A percentile compares a stretch with the other conserved stretches of the same genome.
phyloP scores from a whole-genome alignment of 345 rosid species.

The Fremontodendron californicum region DNA sequence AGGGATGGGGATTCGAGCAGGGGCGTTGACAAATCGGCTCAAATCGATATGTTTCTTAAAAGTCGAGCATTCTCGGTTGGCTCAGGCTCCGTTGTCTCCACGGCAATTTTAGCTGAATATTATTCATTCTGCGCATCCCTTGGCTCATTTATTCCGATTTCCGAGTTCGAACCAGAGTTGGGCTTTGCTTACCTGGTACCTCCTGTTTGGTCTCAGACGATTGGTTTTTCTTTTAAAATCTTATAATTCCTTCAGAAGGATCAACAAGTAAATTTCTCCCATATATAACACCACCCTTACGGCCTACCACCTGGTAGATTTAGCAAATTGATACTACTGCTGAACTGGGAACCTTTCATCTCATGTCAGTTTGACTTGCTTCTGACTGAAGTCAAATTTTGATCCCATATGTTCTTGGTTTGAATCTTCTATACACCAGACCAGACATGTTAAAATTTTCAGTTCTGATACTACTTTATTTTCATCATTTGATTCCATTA shows the following conservation, averaged over 20 bases:
- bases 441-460: neutral
- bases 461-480: too few species aligned
- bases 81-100: constrained; percentile 36
- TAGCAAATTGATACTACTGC: too few species aligned
- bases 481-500: neutral
- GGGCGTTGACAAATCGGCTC: constrained; percentile 27
- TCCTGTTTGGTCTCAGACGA: neutral
- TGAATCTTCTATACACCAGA: neutral
- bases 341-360: neutral
- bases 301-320: too few species aligned
- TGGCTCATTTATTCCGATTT: neutral
- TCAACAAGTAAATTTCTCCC: neutral
- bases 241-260: too few species aligned
- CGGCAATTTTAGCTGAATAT: constrained; percentile 13
- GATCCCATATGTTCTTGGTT: neutral
- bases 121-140: neutral
- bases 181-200: neutral
- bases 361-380: neutral
- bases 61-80: constrained; percentile 28
- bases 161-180: neutral
- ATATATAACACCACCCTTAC: too few species aligned
- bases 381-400: neutral
- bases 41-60: constrained; percentile 26
- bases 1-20: constrained; percentile 33
- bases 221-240: too few species aligned